phyloP scores from a whole-genome alignment of 2,329 filamentous ascomycete species.

The Verticillium nonalfalfae region DNA sequence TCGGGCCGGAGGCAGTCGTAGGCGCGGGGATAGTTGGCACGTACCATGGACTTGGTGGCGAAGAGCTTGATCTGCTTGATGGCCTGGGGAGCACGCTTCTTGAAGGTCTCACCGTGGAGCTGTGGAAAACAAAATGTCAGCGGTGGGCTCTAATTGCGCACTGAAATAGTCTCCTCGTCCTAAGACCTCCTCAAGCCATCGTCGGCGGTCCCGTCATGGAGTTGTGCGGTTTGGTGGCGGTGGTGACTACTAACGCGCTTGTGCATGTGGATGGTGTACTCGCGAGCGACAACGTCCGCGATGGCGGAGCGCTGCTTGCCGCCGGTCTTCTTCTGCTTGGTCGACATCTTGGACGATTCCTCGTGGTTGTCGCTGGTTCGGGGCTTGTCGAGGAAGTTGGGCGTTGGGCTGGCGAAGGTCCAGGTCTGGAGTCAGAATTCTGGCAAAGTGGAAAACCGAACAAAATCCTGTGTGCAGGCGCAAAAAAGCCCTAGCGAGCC shows the following conservation, averaged over 20 bases:
- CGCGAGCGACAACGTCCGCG: slow-evolving; percentile 96
- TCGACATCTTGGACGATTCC: slow-evolving; percentile 50
- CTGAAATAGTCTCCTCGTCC: neutral
- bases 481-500: slow-evolving; percentile 9
- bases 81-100: slow-evolving; percentile 97
- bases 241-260: slow-evolving; percentile 53
- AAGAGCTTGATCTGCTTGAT: slow-evolving; percentile 99
- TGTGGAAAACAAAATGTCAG: slow-evolving; percentile 37
- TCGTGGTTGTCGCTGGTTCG: slow-evolving; percentile 10
- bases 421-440: slow-evolving; percentile 2
- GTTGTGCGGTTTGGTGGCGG: neutral
- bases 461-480: slow-evolving; percentile 9
- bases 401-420: slow-evolving; percentile 1
- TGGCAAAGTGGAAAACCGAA: slow-evolving; percentile 4
- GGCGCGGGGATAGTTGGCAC: slow-evolving; percentile 25
- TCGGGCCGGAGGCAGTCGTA: neutral
- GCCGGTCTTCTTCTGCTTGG: slow-evolving; percentile 62
- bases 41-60: slow-evolving; percentile 91
- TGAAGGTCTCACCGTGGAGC: slow-evolving; percentile 97
- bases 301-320: slow-evolving; percentile 83
- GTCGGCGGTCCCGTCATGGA: neutral
- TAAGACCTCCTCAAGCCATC: neutral
- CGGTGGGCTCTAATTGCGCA: slow-evolving; percentile 6
- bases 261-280: slow-evolving; percentile 99
- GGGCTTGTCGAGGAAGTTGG: slow-evolving; percentile 11